Evolutionary conservation across 495 filamentous ascomycete genomes (phyloP), one percentile per base, ranked within the genome.

Genomic region (Massariosphaeria phaeospora): DNA sequence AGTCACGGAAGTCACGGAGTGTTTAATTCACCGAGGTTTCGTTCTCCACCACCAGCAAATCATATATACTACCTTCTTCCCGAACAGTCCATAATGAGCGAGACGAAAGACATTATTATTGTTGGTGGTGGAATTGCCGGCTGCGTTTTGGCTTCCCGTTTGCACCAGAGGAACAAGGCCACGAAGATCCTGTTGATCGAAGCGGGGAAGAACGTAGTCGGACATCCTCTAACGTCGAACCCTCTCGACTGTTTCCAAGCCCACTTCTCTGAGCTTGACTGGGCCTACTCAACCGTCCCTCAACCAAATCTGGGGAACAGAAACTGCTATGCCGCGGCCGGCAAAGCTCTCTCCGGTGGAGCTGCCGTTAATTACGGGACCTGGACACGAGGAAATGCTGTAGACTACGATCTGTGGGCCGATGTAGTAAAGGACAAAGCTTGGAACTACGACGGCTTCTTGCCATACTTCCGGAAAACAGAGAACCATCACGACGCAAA

Each of bases 151-250:
- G 61, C 64, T 26, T 54, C 51, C 17, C 68, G 77, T 52, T 71
- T 81, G 0, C 69, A 73, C 20, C 70, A 69, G 47, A 73, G 72
- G 2, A 72, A 79, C 36, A 73, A 71, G 1, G 57, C 54, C 5
- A 67, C 79, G 17, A 68, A 67, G 12, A 71, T 80, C 34, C 67
- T 80, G 12, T 31, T 81, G 27, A 68, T 79, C 24, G 77, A 80
- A 57, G 61, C 64, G 3, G 78, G 78, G 1, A 55, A 55, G 9
- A 71, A 79, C 17, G 36, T 43, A 7, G 18, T 20, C 27, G 17
- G 15, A 3, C 48, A 51, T 27, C 23, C 31, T 40, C 18, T 51
- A 4, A 40, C 33, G 6, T 25, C 12, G 2, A n/a, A 11, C 1
- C 33, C 48, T 2, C 48, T 51, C 12, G 48, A 9, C 15, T 51